These are phyloP conservation scores for Xylaria sp. DNA, from an alignment of 2,329 filamentous ascomycete species.

Conservation along the genomic window DNA sequence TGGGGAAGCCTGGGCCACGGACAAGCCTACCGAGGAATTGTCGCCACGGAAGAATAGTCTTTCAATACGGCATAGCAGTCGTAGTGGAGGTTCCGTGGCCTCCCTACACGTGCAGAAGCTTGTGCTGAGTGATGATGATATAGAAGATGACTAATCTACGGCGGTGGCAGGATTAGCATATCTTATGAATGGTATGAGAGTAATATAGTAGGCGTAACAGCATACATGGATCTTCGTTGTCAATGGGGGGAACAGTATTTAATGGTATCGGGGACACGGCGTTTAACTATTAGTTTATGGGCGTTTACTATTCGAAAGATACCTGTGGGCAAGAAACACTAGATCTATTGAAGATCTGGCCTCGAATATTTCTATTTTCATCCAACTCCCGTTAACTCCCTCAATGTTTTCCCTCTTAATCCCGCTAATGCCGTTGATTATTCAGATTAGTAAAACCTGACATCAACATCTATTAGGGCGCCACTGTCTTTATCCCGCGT, in stretches of 20 bases:
- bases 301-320: not conserved
- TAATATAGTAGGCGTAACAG: not conserved
- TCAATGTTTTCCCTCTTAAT: not conserved
- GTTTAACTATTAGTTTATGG: not conserved
- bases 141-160: constrained; percentile 66
- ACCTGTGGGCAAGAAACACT: not conserved
- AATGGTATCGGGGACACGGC: not conserved
- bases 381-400: not conserved
- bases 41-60: constrained; percentile 55
- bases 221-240: not conserved
- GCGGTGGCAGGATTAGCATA: constrained; percentile 6
- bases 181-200: not conserved
- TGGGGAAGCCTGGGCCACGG: constrained; percentile 63
- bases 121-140: constrained; percentile 82
- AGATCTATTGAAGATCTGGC: not conserved
- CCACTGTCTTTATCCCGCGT: not conserved
- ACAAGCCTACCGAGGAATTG: constrained; percentile 61
- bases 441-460: not conserved
- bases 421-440: not conserved
- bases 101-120: constrained; percentile 62
- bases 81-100: constrained; percentile 34
- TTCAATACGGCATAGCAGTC: constrained; percentile 44
- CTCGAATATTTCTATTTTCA: not conserved
- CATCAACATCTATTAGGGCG: not conserved
- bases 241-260: not conserved